These are phyloP conservation scores for Westerdykella aurantiaca DNA, from an alignment of 2,329 filamentous ascomycete genomes.

Conservation along the genomic window DNA sequence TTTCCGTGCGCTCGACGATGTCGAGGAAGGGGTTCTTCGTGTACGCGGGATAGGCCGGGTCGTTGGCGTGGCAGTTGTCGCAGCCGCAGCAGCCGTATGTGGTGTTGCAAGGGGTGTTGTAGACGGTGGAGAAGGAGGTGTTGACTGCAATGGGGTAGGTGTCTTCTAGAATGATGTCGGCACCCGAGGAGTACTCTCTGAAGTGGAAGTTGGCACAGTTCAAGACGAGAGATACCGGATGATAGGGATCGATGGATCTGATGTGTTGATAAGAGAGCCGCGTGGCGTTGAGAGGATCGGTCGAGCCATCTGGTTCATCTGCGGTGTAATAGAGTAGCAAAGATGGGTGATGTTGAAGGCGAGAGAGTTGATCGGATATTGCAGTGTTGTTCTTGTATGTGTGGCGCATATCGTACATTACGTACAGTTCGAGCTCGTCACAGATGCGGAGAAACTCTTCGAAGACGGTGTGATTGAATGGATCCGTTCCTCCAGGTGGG, in stretches of 20 bases:
- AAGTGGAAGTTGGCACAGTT: constrained; percentile 61
- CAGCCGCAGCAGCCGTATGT: constrained; percentile 60
- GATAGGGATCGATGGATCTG: constrained; percentile 53
- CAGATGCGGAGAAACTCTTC: constrained; percentile 39
- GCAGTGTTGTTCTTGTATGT: constrained; percentile 38
- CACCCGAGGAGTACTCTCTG: constrained; percentile 48
- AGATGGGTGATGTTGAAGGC: constrained; percentile 28
- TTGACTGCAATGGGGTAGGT: constrained; percentile 57
- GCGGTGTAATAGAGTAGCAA: constrained; percentile 47
- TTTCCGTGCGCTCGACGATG: constrained; percentile 43
- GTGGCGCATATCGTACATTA: constrained; percentile 45
- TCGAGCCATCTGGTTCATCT: constrained; percentile 53
- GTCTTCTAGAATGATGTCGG: constrained; percentile 57
- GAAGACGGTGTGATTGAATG: constrained; percentile 39
- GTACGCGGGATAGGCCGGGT: constrained; percentile 10
- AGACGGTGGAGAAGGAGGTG: constrained; percentile 48
- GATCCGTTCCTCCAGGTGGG: constrained; percentile 36
- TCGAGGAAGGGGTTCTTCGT: constrained; percentile 41
- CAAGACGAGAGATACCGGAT: constrained; percentile 54
- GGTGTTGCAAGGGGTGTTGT: constrained; percentile 52
- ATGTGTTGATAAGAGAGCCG: constrained; percentile 42
- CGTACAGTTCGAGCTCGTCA: constrained; percentile 42
- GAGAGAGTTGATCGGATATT: constrained; percentile 36
- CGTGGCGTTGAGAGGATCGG: constrained; percentile 50
- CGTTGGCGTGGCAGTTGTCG: constrained; percentile 51